Evolutionary conservation across 805 yeast genomes (phyloP).

Genomic region (Candida parachauliodes): DNA sequence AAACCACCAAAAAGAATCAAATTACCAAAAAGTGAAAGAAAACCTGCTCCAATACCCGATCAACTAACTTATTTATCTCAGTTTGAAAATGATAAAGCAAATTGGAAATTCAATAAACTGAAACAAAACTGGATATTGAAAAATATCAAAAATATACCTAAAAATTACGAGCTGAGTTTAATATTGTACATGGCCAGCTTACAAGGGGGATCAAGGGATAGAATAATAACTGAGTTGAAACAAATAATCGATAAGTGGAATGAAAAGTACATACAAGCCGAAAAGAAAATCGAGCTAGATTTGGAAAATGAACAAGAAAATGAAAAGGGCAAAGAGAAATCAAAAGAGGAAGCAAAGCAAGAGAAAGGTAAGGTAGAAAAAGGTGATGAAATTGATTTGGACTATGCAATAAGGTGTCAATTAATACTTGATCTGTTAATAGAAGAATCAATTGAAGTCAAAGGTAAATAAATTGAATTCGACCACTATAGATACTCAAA

Average conservation of each 20-base stretch:
- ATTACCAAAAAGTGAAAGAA: constrained; percentile 62
- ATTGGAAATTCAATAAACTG: constrained; percentile 84
- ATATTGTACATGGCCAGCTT: constrained; percentile 53
- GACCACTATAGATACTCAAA: too few species aligned
- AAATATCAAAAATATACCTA: constrained; percentile 52
- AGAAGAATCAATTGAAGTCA: constrained; percentile 24
- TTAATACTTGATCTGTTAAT: constrained; percentile 29
- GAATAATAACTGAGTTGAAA: constrained; percentile 50
- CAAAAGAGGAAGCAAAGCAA: constrained; percentile 5
- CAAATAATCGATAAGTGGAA: constrained; percentile 57
- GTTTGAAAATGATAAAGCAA: constrained; percentile 49
- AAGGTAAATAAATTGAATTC: too few species aligned
- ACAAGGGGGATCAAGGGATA: constrained; percentile 65
- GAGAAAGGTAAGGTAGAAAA: constrained; percentile 13
- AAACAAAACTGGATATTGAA: constrained; percentile 83
- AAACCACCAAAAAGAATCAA: constrained; percentile 71
- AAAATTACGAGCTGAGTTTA: constrained; percentile 49
- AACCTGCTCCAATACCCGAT: constrained; percentile 74
- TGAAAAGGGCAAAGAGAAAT: constrained; percentile 11
- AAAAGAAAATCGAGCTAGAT: constrained; percentile 36
- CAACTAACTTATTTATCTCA: constrained; percentile 64
- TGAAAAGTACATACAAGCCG: constrained; percentile 38
- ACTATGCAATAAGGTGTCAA: constrained; percentile 42
- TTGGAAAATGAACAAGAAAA: constrained; percentile 18
- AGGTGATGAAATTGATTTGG: constrained; percentile 31